phyloP scores from a whole-genome alignment of 306 rosid species.

The Sindora glabra region DNA sequence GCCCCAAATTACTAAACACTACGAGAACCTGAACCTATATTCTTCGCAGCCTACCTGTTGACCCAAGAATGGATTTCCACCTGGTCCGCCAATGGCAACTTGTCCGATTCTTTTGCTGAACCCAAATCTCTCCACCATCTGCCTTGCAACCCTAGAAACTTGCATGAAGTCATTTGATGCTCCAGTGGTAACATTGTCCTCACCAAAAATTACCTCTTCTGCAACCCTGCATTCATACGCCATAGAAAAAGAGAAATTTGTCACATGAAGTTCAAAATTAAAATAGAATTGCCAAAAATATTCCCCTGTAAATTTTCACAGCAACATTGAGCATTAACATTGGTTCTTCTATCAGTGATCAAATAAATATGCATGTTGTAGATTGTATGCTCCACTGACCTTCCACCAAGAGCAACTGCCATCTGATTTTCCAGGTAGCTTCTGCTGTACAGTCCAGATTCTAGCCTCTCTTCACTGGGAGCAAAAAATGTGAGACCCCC shows the following conservation, averaged over 20 bases:
- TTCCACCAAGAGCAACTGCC: conserved; percentile 95
- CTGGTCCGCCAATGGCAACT: conserved; percentile 80
- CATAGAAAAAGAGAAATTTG: background rate
- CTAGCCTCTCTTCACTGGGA: conserved; percentile 67
- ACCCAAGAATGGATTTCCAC: conserved; percentile 97
- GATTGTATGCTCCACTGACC: conserved; percentile 16
- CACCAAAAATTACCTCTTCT: conserved; percentile 66
- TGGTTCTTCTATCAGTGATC: too few species aligned
- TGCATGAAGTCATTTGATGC: conserved; percentile 99
- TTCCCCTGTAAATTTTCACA: too few species aligned
- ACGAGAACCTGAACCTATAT: background rate
- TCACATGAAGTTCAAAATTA: background rate
- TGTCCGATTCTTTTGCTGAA: conserved; percentile 98
- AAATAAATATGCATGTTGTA: background rate
- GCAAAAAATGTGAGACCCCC: conserved; percentile 66
- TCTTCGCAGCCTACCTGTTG: conserved; percentile 60
- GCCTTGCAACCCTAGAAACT: conserved; percentile 96
- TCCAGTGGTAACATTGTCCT: conserved; percentile 88
- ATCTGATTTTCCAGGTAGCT: conserved; percentile 99
- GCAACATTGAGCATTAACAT: too few species aligned
- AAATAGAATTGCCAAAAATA: too few species aligned
- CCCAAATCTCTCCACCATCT: conserved; percentile 98
- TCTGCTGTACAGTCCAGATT: conserved; percentile 83
- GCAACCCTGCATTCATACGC: conserved; percentile 59
- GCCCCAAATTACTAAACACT: background rate